A percentile compares a stretch with the other conserved stretches of the same genome.
Evolutionary conservation across 2,329 filamentous ascomycete species (phyloP).

Genomic region (Fusarium papillatum): DNA sequence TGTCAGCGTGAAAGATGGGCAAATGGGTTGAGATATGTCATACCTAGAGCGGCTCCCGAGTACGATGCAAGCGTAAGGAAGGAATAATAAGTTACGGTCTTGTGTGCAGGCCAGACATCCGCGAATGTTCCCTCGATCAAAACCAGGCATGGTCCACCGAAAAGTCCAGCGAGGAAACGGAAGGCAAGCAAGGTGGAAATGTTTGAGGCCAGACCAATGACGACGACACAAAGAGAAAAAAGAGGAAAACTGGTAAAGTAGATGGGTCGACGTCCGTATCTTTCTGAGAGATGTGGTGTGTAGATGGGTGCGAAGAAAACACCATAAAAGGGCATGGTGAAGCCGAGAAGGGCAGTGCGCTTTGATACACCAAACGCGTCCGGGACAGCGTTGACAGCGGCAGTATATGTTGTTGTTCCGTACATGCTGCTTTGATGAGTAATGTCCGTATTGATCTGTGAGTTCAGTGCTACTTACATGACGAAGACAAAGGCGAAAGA

Average conservation of each 20-base stretch:
- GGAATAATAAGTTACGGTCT: slow-evolving; percentile 19
- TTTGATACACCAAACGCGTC: slow-evolving; percentile 9
- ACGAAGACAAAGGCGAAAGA: slow-evolving; percentile 12
- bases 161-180: slow-evolving; percentile 12
- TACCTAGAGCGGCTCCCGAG: slow-evolving; percentile 14
- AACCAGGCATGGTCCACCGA: slow-evolving; percentile 12
- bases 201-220: slow-evolving; percentile 14
- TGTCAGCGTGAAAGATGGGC: background rate
- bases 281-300: slow-evolving; percentile 14
- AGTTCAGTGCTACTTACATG: background rate
- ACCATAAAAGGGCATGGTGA: slow-evolving; percentile 15
- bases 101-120: slow-evolving; percentile 13
- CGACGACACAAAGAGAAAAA: slow-evolving; percentile 16
- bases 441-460: background rate
- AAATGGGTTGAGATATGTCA: background rate
- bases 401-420: slow-evolving; percentile 16
- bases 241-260: slow-evolving; percentile 14
- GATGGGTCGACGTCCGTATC: slow-evolving; percentile 14
- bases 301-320: slow-evolving; percentile 15
- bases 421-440: slow-evolving; percentile 6
- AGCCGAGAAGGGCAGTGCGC: slow-evolving; percentile 14
- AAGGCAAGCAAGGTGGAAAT: slow-evolving; percentile 17
- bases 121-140: slow-evolving; percentile 18
- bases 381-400: slow-evolving; percentile 8
- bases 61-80: slow-evolving; percentile 15